These are phyloP conservation scores for Phoma sp. DNA, from an alignment of 2,329 filamentous ascomycete genomes.

Conservation along the genomic window DNA sequence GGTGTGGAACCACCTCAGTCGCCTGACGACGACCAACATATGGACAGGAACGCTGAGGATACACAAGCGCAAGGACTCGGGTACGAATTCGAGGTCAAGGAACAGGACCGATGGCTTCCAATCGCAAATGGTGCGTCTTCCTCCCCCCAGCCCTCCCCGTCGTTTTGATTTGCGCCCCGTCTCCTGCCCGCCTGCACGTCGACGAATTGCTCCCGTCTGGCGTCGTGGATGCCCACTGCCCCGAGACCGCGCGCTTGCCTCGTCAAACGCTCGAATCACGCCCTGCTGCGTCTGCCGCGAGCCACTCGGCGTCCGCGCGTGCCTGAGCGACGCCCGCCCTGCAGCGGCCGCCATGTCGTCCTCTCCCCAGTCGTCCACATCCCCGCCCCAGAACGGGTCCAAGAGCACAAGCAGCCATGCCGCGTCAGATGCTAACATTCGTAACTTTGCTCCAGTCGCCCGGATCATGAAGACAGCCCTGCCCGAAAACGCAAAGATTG, in stretches of 20 bases:
- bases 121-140: slow-evolving; percentile 98
- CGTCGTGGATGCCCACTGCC: slow-evolving; percentile 55
- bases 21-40: slow-evolving; percentile 90
- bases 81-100: slow-evolving; percentile 98
- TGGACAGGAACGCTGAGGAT: slow-evolving; percentile 83
- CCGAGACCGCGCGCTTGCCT: slow-evolving; percentile 57
- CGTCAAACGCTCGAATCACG: slow-evolving; percentile 58
- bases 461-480: slow-evolving; percentile 99
- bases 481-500: slow-evolving; percentile 98
- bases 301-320: slow-evolving; percentile 33
- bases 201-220: slow-evolving; percentile 54
- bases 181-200: slow-evolving; percentile 46
- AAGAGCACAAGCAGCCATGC: slow-evolving; percentile 42
- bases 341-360: slow-evolving; percentile 53
- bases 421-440: slow-evolving; percentile 87
- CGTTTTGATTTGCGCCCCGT: slow-evolving; percentile 49
- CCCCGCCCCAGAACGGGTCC: slow-evolving; percentile 40
- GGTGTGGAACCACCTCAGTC: slow-evolving; percentile 94
- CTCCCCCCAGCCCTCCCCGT: slow-evolving; percentile 35
- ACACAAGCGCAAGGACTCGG: slow-evolving; percentile 76
- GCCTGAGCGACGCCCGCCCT: slow-evolving; percentile 49
- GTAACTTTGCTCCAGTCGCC: slow-evolving; percentile 93
- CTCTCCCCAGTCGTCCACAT: slow-evolving; percentile 49
- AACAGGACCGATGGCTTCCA: slow-evolving; percentile 98
- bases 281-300: too few species aligned